These are phyloP conservation scores for Ceratobasidium sp. DNA, from an alignment of 1,284 basidiomycete species.

Conservation along the genomic window DNA sequence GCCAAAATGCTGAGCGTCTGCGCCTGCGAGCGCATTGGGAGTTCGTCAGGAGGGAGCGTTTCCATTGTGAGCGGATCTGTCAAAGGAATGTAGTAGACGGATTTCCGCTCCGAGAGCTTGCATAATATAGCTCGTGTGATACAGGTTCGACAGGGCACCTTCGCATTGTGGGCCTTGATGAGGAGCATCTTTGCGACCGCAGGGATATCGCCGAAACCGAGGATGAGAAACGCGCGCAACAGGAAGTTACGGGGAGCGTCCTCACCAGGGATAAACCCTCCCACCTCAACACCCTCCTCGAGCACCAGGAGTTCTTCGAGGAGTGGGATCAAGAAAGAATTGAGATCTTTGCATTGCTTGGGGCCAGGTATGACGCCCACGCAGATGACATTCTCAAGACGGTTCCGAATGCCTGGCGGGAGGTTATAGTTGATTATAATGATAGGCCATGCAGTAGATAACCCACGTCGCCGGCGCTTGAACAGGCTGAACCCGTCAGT, in stretches of 20 bases:
- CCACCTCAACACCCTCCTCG: conserved; percentile 32
- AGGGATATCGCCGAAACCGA: conserved; percentile 45
- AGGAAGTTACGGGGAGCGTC: not conserved
- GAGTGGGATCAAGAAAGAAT: conserved; percentile 46
- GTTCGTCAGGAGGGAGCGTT: no score
- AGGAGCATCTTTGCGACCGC: conserved; percentile 41
- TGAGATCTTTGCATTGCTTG: conserved; percentile 43
- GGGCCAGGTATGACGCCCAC: conserved; percentile 47
- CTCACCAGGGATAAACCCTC: not conserved
- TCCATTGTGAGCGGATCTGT: no score
- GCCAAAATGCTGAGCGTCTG: not conserved
- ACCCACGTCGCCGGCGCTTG: conserved; percentile 52
- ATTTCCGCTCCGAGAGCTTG: not conserved
- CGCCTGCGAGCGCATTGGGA: not conserved
- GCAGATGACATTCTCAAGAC: conserved; percentile 44
- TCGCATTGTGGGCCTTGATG: conserved; percentile 45
- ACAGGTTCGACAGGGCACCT: conserved; percentile 44
- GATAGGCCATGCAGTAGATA: conserved; percentile 52
- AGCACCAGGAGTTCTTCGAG: conserved; percentile 42
- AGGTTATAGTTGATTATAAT: conserved; percentile 24
- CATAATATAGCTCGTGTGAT: conserved; percentile 11
- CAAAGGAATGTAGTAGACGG: conserved; percentile 38
- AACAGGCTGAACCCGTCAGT: conserved; percentile 59
- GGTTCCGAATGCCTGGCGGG: conserved; percentile 22
- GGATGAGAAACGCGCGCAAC: conserved; percentile 38